Base-by-base conservation (phyloP, 2,329 filamentous ascomycete genomes). In the Fonsecaea erecta region DNA sequence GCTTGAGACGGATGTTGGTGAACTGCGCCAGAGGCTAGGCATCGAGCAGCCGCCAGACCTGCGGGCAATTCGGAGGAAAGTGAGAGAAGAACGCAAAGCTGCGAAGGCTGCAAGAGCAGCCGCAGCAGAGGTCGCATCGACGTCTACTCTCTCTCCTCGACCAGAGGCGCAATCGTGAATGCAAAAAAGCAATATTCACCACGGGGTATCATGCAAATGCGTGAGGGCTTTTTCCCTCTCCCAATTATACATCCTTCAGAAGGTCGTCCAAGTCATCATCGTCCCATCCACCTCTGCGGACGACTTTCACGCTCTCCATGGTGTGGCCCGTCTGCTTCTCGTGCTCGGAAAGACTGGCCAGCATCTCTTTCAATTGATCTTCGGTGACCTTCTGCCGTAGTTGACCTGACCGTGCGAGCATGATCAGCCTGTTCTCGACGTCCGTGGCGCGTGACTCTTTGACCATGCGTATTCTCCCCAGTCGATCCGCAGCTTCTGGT, bases 401-500 rank as follows among this genome's bases (percentile, higher is more conserved):
- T 82, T 98, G 95, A 26, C 94, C 93, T 26, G 89, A 86, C 74
- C 93, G 88, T 64, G 95, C 94, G 64, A 99, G 86, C 88, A 90
- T 93, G 78, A 99, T 93, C 63, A 99, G 86, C 57, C 94, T 82
- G 83, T 96, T 93, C 82, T 99, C 95, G 63, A 99, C 87, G 74
- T 97, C 93, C 67, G 85, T 86, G 37, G 95, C 95, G 74, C 95
- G 91, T 72, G 90, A 89, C 77, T 93, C 92, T 81, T 98, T 98
- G 75, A 99, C 95, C 66, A 99, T 88, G 35, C 94, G 90, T 80
- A 99, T 98, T 71, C 95, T 92, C 63, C 92, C 92, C 0, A 99
- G 86, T 14, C 95, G 91, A 81, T 99, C 95, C 66, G 92, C 91
- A 18, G 95, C 95, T 75, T 94, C 92, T 71, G 95, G 95, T 74